Conservation (phyloP, 2,329 filamentous ascomycete genomes). For the Aureobasidium sp. region DNA sequence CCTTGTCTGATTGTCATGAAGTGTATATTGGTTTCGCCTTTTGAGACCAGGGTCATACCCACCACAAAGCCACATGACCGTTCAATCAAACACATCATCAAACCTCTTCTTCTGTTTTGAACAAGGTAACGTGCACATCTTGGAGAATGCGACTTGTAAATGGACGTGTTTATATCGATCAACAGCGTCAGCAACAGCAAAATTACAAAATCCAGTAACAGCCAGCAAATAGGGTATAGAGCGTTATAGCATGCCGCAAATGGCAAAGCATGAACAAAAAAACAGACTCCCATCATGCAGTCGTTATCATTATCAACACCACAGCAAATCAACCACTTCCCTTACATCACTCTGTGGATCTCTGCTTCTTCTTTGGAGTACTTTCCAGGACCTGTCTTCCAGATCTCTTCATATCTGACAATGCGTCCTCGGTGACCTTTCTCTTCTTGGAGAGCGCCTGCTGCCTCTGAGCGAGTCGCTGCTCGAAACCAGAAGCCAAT, state of each 20-base stretch:
- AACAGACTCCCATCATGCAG: not conserved
- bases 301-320: not conserved
- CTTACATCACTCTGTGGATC: not conserved
- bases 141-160: not conserved
- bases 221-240: conserved; percentile 6
- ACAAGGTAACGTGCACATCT: no score
- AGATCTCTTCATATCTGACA: conserved; percentile 41
- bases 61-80: not conserved
- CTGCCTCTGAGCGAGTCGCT: conserved; percentile 46
- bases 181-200: not conserved
- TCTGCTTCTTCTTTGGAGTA: conserved; percentile 27
- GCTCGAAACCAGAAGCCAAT: conserved; percentile 47
- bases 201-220: not conserved
- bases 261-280: not conserved
- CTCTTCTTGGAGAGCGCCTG: conserved; percentile 41
- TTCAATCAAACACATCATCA: no score
- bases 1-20: no score
- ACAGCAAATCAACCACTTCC: not conserved
- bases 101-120: no score
- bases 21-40: not conserved
- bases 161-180: not conserved
- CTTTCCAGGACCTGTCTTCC: conserved; percentile 45
- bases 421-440: conserved; percentile 36
- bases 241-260: not conserved
- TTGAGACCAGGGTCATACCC: not conserved